Conservation (phyloP, 257 asterid species). For the Plantago elongata region DNA sequence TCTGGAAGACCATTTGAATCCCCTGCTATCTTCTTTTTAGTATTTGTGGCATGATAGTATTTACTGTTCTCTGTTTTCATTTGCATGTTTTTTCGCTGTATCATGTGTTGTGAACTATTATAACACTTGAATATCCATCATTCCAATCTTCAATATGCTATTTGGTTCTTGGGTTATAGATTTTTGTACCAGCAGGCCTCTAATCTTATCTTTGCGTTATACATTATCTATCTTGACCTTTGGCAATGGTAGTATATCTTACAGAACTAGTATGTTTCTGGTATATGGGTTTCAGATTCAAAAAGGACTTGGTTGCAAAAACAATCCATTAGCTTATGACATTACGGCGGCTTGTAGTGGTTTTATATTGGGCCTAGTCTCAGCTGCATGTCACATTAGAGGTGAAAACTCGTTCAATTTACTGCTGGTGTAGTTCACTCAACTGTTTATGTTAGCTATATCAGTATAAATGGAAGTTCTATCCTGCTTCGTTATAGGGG, state of each 20-base stretch:
- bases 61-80: too few relatives aligned
- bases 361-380: slow-evolving; percentile 76
- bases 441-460: neutral
- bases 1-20: too few relatives aligned
- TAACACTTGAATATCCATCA: too few relatives aligned
- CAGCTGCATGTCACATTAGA: slow-evolving; percentile 88
- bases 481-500: slow-evolving; percentile 41
- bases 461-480: slow-evolving; percentile 6
- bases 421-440: neutral
- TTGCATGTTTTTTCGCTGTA: too few relatives aligned
- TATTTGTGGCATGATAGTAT: too few relatives aligned
- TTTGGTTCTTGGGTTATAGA: too few relatives aligned
- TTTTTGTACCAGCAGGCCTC: too few relatives aligned
- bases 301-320: slow-evolving; percentile 86
- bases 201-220: too few relatives aligned
- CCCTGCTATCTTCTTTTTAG: too few relatives aligned
- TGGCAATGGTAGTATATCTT: neutral
- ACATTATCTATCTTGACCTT: too few relatives aligned
- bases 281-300: slow-evolving; percentile 50
- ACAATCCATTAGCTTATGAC: slow-evolving; percentile 79
- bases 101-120: too few relatives aligned
- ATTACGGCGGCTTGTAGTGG: slow-evolving; percentile 99
- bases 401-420: slow-evolving; percentile 36
- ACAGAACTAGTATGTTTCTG: neutral
- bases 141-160: too few relatives aligned